phyloP scores from a whole-genome alignment of 2,329 filamentous ascomycete genomes.

The Coccinonectria pachysandricola region DNA sequence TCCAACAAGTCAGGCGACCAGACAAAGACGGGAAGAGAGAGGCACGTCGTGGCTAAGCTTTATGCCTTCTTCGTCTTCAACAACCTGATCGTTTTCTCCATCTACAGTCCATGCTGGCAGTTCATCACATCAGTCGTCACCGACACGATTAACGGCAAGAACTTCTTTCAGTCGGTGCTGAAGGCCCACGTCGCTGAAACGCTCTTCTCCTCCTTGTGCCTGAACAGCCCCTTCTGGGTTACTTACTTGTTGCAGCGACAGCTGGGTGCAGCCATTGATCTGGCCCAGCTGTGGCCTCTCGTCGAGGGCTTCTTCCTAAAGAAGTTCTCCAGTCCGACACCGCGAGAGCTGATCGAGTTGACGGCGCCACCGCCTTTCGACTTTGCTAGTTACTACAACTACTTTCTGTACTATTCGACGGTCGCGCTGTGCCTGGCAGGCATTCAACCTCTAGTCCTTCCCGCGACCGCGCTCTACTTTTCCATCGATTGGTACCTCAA shows the following conservation, averaged over 20 bases:
- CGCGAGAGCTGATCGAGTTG: constrained; percentile 81
- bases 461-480: constrained; percentile 85
- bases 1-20: constrained; percentile 76
- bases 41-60: constrained; percentile 81
- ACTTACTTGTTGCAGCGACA: constrained; percentile 90
- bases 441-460: constrained; percentile 78
- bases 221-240: constrained; percentile 85
- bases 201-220: constrained; percentile 66
- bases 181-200: constrained; percentile 51
- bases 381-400: constrained; percentile 96
- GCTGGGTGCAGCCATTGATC: constrained; percentile 82
- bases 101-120: constrained; percentile 75
- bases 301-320: constrained; percentile 76
- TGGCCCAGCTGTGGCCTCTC: constrained; percentile 80
- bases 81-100: constrained; percentile 86
- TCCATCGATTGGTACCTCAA: constrained; percentile 77
- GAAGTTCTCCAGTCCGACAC: constrained; percentile 79
- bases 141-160: constrained; percentile 42
- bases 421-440: constrained; percentile 77
- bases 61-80: constrained; percentile 98
- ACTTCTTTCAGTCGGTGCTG: constrained; percentile 60
- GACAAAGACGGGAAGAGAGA: constrained; percentile 84
- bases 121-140: constrained; percentile 59
- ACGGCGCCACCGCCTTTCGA: constrained; percentile 90
- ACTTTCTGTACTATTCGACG: constrained; percentile 89